Base-by-base conservation (phyloP, 257 asterid species). In the Plantago major region DNA sequence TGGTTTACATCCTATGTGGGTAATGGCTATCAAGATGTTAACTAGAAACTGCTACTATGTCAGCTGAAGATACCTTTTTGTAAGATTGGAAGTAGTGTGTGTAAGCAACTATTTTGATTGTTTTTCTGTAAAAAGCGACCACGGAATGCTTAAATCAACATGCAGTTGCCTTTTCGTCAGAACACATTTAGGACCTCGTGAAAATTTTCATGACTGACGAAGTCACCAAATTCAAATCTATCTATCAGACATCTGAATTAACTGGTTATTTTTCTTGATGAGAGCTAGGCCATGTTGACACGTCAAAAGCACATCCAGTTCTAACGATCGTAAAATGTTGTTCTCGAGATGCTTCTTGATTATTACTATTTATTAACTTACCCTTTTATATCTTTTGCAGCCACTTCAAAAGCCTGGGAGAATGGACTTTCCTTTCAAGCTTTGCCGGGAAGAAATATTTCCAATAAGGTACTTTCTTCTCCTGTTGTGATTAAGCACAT, bases 391-490 rank as follows among this genome's bases (percentile, higher is more conserved):
- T 33, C 60, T 58, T 67, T 58, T 77, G 77, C 82, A 93, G 99
- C 97, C 80, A 87, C 82, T 67, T 84, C 97, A 26, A 87, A 87
- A 70, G 47, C 71, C 49, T 89, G 96, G 99, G 82, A 74, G 55
- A 78, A 47, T 62, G 97, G 97, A 60, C 80, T 93, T 68, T 74
- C 82, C 71, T 83, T 89, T 71, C 89, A 79, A 57, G 77, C 78
- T 66, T 88, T 79, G 72, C 83, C 76, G 69, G 94, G 71, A 60
- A 77, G 77, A 66, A 73, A 26, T 54, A 74, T 70, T 71, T 74
- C 86, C 60, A 71, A 72, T 58, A 78, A 84, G 97, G 99, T 93
- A 73, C 57, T 63, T 55, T 60, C 65, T 58, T 51, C 52, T 49
- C 56, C 63, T 55, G 58, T 64, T 44, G 22, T 60, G 11, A 33